Conservation (phyloP, 805 yeast species). For the Metschnikowia arizonensis region DNA sequence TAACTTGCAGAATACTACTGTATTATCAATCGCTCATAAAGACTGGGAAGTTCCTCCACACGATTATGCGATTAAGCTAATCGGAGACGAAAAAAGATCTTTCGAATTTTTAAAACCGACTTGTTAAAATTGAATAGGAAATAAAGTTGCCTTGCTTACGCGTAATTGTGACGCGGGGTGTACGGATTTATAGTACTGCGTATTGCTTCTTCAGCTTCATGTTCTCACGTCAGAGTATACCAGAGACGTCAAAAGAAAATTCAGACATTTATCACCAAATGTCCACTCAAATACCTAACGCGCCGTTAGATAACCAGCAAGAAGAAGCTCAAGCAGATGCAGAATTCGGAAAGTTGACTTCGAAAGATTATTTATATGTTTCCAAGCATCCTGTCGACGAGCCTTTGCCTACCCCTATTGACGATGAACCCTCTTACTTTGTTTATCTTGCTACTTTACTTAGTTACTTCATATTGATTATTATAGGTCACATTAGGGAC, state of each 20-base stretch:
- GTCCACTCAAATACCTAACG: constrained; percentile 33
- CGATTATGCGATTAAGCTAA: constrained; percentile 39
- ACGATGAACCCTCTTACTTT: constrained; percentile 84
- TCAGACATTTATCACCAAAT: constrained; percentile 8
- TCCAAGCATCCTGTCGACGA: constrained; percentile 55
- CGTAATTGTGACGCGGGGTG: neutral
- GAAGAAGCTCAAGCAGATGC: constrained; percentile 40
- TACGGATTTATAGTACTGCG: neutral
- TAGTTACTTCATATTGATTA: constrained; percentile 76
- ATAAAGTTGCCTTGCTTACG: neutral
- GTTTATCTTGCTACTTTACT: constrained; percentile 79
- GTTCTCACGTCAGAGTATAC: neutral
- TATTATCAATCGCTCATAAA: constrained; percentile 78
- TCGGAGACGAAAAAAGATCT: constrained; percentile 27
- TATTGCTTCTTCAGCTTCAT: neutral
- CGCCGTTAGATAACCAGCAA: constrained; percentile 35
- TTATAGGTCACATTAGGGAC: constrained; percentile 88
- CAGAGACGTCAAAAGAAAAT: neutral
- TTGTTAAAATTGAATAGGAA: neutral
- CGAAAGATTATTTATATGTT: constrained; percentile 58
- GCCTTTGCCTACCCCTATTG: constrained; percentile 58
- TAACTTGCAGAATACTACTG: constrained; percentile 47
- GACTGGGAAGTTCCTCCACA: constrained; percentile 75
- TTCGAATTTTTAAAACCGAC: constrained; percentile 13
- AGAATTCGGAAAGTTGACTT: constrained; percentile 71